Base-by-base conservation (phyloP, 1,284 basidiomycete species). In the Sutorius eximius region DNA sequence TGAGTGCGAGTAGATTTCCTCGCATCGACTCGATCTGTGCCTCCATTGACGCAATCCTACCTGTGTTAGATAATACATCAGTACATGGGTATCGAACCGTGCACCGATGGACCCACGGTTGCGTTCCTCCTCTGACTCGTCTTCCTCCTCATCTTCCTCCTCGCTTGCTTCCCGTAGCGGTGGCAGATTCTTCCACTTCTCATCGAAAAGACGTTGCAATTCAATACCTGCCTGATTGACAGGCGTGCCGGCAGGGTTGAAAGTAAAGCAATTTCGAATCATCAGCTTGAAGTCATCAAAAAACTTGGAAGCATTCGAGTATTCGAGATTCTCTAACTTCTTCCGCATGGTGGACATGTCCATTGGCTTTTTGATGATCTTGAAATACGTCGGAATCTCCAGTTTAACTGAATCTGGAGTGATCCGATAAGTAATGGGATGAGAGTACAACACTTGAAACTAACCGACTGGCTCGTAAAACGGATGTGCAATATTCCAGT, bases 391-490 rank as follows among this genome's bases (percentile, higher is more conserved):
- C 0, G 95, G 95, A 45, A 98, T 84, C 33, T 89, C 85, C 66
- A 95, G 81, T 62, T 84, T 86, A 49, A 88, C 75, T 73, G 85
- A 84, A 68, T 94, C 92, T 89, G 51, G 18, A 44, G 29, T 13
- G 16, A 20, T 34, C 1, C 16, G 10, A 42, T 61, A 38, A 52
- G 42, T 49, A 53, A 53, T 18, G 33, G 42, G 12, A 43, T 27
- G 46, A 45, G 24, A 9, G 16, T 8, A 50, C 13, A 37, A 27
- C 46, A 24, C 24, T 4, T 15, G 20, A 24, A 11, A 85, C 87
- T 74, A 71, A 86, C 91, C 92, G 59, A 98, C 94, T 57, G 95
- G 91, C 68, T 94, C 91, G 62, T 97, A 90, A 75, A 99, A 99
- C 1, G 92, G 92, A 70, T 82, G 82, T 1, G 92, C 93, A 46